phyloP scores from a whole-genome alignment of 441 rosid species.

The Macaranga tanarius region DNA sequence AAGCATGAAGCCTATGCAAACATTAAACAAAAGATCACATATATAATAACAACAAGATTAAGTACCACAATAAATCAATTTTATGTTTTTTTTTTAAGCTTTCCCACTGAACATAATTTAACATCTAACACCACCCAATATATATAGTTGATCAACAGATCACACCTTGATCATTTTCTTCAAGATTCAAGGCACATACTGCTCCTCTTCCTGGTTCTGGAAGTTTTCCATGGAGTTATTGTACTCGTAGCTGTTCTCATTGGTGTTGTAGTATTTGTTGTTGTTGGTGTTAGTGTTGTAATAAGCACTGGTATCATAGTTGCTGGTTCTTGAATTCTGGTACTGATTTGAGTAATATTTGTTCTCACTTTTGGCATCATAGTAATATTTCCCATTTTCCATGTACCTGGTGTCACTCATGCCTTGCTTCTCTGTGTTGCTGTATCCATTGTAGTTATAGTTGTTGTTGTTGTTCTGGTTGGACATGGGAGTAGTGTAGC shows the following conservation, averaged over 20 bases:
- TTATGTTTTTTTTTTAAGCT: neutral
- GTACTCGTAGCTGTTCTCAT: constrained; percentile 22
- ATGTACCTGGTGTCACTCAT: constrained; percentile 55
- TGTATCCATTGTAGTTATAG: constrained; percentile 8
- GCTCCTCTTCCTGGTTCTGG: constrained; percentile 27
- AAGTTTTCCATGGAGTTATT: constrained; percentile 27
- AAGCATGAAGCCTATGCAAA: constrained; percentile 27
- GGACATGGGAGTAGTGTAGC: constrained; percentile 22
- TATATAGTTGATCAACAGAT: neutral
- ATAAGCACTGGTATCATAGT: constrained; percentile 11
- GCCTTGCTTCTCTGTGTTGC: constrained; percentile 33
- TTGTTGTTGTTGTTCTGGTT: constrained; percentile 10
- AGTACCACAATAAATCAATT: constrained; percentile 22
- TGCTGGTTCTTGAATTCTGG: constrained; percentile 10
- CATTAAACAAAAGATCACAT: constrained; percentile 10
- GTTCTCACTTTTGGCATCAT: constrained; percentile 23
- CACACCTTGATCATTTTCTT: neutral
- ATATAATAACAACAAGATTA: constrained; percentile 1
- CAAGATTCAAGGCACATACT: constrained; percentile 33
- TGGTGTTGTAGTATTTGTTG: neutral
- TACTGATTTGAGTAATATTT: constrained; percentile 18
- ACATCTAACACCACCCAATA: neutral
- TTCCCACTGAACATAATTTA: constrained; percentile 11
- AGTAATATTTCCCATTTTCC: constrained; percentile 38
- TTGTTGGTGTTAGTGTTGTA: neutral